Base-by-base conservation (phyloP, 2,329 filamentous ascomycete genomes). In the Aspergillus puulaauensis region DNA sequence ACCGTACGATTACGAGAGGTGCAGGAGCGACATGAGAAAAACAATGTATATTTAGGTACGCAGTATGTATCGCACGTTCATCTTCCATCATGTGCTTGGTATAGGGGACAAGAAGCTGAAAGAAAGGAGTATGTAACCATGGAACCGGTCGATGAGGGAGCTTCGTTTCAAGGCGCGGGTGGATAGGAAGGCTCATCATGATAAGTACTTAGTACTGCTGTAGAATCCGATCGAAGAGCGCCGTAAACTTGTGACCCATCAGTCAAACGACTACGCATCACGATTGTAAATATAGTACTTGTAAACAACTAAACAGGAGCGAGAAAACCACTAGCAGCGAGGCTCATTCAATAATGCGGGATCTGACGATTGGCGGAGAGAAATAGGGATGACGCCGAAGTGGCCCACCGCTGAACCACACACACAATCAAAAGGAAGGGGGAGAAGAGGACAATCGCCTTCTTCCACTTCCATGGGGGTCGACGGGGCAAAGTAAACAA, bases 371-470 rank as follows among this genome's bases (percentile, higher is more conserved):
- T 72, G 70, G 71, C 61, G 68, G 61, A 61, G 66, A 56, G 63
- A 66, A 68, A 70, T 69, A 71, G 66, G 69, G 70, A 72, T 74
- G 70, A 73, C 70, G 70, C 68, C 67, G 65, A 64, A 61, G 37
- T 56, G 71, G 71, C 70, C 72, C 72, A 74, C 72, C 67, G 71
- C 71, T 68, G 71, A 75, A 72, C 71, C 72, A 73, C 70, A 73
- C 67, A 71, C 67, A 72, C 70, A 62, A 35, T 61, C 37, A 44
- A 51, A 45, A 53, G 41, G 50, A 56, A 43, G 40, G 24, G 33
- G 40, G 35, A 44, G 23, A 53, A 46, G 55, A 52, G 47, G 48
- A 45, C 46, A 45, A 33, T 37, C 44, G 27, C 19, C 31, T 53
- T 43, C 37, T 27, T 46, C n/a, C 17, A 39, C 9, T 12, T 24